Percentiles rank a stretch among this genome's conserved stretches.
Conservation (phyloP, 1,284 basidiomycete species). For the Pholiota adiposa region DNA sequence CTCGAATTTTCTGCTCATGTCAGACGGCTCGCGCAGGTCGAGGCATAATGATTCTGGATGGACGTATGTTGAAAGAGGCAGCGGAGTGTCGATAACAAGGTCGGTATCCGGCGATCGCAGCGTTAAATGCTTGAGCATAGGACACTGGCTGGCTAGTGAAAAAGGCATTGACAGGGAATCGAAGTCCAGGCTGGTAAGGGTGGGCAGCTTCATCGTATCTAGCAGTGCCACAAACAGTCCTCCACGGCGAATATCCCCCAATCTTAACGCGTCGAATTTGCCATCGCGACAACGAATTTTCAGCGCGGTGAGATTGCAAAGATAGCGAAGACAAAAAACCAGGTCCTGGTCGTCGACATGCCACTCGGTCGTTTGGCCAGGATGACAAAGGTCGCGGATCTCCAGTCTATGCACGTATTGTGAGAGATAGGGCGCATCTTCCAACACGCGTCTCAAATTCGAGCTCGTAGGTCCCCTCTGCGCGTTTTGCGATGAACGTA, state of each 20-base stretch:
- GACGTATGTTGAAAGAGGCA: background rate
- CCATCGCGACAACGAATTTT: constrained; percentile 2
- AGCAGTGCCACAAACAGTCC: background rate
- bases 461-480: background rate
- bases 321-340: constrained; percentile 1
- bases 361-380: background rate
- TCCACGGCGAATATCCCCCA: background rate
- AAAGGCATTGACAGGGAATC: constrained; percentile 5
- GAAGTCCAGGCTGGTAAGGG: constrained; percentile 1
- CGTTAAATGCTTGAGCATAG: background rate
- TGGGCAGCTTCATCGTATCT: constrained; percentile 1
- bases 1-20: background rate
- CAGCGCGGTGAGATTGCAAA: constrained; percentile 4
- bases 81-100: background rate
- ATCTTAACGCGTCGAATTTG: background rate
- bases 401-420: constrained; percentile 4
- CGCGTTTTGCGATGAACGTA: background rate
- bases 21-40: background rate
- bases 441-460: constrained; percentile 2
- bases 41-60: constrained; percentile 1
- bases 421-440: constrained; percentile 1
- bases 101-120: background rate
- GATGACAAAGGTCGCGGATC: background rate
- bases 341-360: background rate
- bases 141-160: constrained; percentile 1